phyloP scores from a whole-genome alignment of 2,329 filamentous ascomycete species.

The Biscogniauxia marginata region DNA sequence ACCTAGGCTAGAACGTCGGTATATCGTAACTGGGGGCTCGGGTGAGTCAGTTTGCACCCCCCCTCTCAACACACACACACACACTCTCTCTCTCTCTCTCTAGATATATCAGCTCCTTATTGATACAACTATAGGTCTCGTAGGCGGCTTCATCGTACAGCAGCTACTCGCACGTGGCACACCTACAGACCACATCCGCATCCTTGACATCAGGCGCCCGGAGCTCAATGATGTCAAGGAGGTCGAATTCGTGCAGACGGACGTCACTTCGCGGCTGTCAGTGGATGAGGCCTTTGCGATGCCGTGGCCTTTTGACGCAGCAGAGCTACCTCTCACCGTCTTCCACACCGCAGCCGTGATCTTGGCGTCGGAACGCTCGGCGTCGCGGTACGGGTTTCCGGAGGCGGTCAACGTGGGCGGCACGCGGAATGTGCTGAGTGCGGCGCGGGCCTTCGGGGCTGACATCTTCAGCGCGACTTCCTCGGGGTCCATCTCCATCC shows the following conservation, averaged over 20 bases:
- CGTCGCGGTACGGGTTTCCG: conserved; percentile 43
- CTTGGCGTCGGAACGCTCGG: conserved; percentile 47
- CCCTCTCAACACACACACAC: neutral
- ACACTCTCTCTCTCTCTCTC: neutral
- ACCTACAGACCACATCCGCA: conserved; percentile 48
- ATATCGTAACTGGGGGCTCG: conserved; percentile 47
- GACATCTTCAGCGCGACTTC: conserved; percentile 53
- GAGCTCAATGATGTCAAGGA: conserved; percentile 38
- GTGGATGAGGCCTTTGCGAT: conserved; percentile 45
- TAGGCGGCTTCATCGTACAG: conserved; percentile 53
- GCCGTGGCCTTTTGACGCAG: conserved; percentile 44
- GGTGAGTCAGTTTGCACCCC: conserved; percentile 32
- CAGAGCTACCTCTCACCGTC: conserved; percentile 50
- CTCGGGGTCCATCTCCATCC: conserved; percentile 46
- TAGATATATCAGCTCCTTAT: neutral
- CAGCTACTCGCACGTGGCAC: conserved; percentile 54
- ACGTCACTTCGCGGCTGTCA: conserved; percentile 47
- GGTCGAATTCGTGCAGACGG: conserved; percentile 46
- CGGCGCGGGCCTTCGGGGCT: conserved; percentile 45
- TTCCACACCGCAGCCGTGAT: conserved; percentile 58
- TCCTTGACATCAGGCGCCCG: conserved; percentile 50
- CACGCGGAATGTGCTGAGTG: conserved; percentile 47
- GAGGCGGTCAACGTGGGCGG: conserved; percentile 51
- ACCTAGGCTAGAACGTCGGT: conserved; percentile 40
- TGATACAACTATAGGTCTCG: conserved; percentile 41